phyloP scores from a whole-genome alignment of 148 eudicot species.

The Fagopyrum tataricum region DNA sequence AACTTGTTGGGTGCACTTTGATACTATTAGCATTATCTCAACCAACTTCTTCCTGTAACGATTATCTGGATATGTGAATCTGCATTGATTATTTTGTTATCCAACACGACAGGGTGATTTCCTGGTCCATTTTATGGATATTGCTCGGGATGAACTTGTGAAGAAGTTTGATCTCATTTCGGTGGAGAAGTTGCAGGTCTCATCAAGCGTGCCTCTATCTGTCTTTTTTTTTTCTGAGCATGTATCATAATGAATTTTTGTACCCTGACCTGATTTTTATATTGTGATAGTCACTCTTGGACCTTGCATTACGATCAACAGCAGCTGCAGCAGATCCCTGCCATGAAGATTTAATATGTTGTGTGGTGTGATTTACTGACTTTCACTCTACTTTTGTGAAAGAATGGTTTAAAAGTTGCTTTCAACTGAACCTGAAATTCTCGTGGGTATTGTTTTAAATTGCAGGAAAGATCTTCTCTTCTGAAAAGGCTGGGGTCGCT shows the following conservation, averaged over 20 bases:
- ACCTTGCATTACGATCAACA: constrained; percentile 92
- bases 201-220: constrained; percentile 9
- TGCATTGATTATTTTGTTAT: neutral
- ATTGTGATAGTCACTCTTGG: constrained; percentile 71
- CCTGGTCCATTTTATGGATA: constrained; percentile 97
- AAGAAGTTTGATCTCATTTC: constrained; percentile 86
- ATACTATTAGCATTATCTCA: neutral
- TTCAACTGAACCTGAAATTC: neutral
- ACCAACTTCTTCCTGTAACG: neutral
- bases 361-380: constrained; percentile 72
- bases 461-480: constrained; percentile 81
- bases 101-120: constrained; percentile 75
- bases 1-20: neutral
- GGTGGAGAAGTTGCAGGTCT: constrained; percentile 92
- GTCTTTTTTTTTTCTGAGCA: constrained; percentile 8
- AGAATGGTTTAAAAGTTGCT: neutral
- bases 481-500: constrained; percentile 65
- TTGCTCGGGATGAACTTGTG: constrained; percentile 83
- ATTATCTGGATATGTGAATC: neutral
- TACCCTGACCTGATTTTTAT: constrained; percentile 15
- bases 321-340: constrained; percentile 98
- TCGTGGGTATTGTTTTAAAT: constrained; percentile 15
- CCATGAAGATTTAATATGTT: constrained; percentile 89
- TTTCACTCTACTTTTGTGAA: constrained; percentile 9
- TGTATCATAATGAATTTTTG: neutral